Base-by-base conservation (phyloP, 495 filamentous ascomycete species). In the Cryomyces antarcticus region DNA sequence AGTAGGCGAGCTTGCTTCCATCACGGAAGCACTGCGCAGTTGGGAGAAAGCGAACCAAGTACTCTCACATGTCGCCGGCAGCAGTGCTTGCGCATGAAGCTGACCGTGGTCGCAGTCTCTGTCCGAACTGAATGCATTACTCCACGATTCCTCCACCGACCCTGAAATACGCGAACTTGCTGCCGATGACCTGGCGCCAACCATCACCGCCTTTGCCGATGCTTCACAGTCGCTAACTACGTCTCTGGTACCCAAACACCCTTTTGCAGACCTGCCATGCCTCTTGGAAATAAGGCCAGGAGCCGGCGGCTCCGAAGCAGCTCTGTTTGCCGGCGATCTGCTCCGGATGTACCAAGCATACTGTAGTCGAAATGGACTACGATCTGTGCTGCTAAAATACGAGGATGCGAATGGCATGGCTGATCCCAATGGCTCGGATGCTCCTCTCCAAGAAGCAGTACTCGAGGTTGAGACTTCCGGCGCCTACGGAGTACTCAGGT, bases 221-320 rank as follows among this genome's bases (percentile, higher is more conserved):
- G 68, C 87, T 17, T 73, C 75, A 2, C 66, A 64, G 12, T 67
- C 70, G 30, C 65, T 97, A 7, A 80, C 80, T 34, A 70, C 69
- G 12, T 68, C 80, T 10, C 72, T 97, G 41, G 77, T 93, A 30
- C 88, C 88, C 5, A 71, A 73, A 39, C 86, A 97, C 54, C 88
- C 92, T 5, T 97, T 96, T 55, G 83, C 83, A n/a, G 70, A 84
- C 44, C 74, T 97, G 49, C 82, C 85, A 36, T 94, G 88, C 50
- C 65, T 97, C 33, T 57, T 97, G 33, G 89, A 97, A 59, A 80
- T 97, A 31, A 74, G 85, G 3, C 89, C 89, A 5, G 89, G 89
- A 3, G 85, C 83, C n/a, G 89, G 89, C 37, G 89, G 89, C 11
- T 75, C 78, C 46, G 89, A 97, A 58, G 88, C 88, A 3, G 78